Conservation (phyloP, 2,329 filamentous ascomycete genomes). For the Monosporascus sp. region DNA sequence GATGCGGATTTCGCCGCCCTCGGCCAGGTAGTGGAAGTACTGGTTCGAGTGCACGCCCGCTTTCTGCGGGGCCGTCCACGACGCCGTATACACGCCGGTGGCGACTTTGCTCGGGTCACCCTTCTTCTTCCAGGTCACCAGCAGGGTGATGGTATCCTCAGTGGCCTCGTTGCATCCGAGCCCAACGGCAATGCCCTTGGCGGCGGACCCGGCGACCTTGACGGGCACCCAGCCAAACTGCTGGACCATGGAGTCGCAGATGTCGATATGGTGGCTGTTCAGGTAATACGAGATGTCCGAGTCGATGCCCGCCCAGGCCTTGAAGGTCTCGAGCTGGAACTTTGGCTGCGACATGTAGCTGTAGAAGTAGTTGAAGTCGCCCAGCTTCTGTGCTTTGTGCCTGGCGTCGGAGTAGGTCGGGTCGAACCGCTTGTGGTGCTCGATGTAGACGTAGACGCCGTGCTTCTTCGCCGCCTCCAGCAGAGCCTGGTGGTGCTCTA, state of each 20-base stretch:
- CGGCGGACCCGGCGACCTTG: constrained; percentile 71
- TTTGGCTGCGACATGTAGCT: constrained; percentile 94
- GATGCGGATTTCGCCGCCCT: constrained; percentile 77
- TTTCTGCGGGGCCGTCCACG: constrained; percentile 88
- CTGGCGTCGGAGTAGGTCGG: constrained; percentile 87
- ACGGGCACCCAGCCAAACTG: constrained; percentile 66
- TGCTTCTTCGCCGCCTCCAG: constrained; percentile 65
- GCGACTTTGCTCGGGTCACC: constrained; percentile 64
- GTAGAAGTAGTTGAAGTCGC: constrained; percentile 98
- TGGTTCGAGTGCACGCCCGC: constrained; percentile 96
- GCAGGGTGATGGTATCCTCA: constrained; percentile 87
- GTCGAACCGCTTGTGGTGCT: constrained; percentile 96
- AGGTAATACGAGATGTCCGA: constrained; percentile 95
- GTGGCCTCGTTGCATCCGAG: constrained; percentile 76
- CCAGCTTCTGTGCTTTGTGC: constrained; percentile 67
- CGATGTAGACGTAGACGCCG: constrained; percentile 84
- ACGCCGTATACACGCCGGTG: constrained; percentile 87
- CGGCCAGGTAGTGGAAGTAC: constrained; percentile 91
- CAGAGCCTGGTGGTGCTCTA: constrained; percentile 73
- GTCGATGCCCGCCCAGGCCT: constrained; percentile 86
- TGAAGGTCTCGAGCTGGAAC: constrained; percentile 88
- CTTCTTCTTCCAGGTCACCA: constrained; percentile 82
- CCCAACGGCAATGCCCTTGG: constrained; percentile 70
- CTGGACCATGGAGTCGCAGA: constrained; percentile 87
- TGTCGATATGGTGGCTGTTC: constrained; percentile 90